Conservation (phyloP, 768 basidiomycete species). For the Tricholomella constricta region DNA sequence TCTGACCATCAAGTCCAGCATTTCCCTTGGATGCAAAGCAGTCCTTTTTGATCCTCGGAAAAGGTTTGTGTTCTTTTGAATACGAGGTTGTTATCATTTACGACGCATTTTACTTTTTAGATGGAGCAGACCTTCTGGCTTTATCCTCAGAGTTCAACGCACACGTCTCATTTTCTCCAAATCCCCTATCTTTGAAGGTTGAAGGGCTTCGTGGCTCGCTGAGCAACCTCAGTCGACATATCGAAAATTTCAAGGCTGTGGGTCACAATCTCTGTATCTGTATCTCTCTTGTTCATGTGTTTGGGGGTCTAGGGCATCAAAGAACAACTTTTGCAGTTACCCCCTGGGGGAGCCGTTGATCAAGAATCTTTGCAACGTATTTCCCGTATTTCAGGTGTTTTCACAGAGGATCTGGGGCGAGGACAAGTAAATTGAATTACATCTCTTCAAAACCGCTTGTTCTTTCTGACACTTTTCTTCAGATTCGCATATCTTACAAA, state of each 20-base stretch:
- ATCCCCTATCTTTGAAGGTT: constrained; percentile 59
- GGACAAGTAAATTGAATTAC: constrained; percentile 42
- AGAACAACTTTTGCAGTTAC: constrained; percentile 42
- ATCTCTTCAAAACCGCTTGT: not conserved
- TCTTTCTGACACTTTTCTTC: not conserved
- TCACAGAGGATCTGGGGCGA: constrained; percentile 53
- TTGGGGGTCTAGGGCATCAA: constrained; percentile 37
- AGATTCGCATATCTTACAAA: constrained; percentile 62
- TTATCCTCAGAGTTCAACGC: constrained; percentile 63
- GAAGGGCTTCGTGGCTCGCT: constrained; percentile 59
- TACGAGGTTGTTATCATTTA: not conserved
- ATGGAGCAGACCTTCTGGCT: constrained; percentile 62
- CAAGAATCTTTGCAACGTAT: constrained; percentile 58
- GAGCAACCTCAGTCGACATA: constrained; percentile 45
- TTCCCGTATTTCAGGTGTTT: constrained; percentile 69
- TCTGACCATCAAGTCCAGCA: constrained; percentile 36
- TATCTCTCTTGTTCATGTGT: constrained; percentile 1
- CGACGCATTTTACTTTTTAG: constrained; percentile 32
- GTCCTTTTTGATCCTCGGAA: constrained; percentile 72
- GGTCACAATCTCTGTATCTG: constrained; percentile 13
- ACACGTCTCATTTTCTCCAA: constrained; percentile 56
- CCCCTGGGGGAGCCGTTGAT: constrained; percentile 43
- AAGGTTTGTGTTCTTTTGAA: constrained; percentile 43
- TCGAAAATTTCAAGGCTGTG: constrained; percentile 54
- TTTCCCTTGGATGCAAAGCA: constrained; percentile 59